phyloP scores from a whole-genome alignment of 169 alveolate genomes.

The Cryptosporidium ubiquitum region DNA sequence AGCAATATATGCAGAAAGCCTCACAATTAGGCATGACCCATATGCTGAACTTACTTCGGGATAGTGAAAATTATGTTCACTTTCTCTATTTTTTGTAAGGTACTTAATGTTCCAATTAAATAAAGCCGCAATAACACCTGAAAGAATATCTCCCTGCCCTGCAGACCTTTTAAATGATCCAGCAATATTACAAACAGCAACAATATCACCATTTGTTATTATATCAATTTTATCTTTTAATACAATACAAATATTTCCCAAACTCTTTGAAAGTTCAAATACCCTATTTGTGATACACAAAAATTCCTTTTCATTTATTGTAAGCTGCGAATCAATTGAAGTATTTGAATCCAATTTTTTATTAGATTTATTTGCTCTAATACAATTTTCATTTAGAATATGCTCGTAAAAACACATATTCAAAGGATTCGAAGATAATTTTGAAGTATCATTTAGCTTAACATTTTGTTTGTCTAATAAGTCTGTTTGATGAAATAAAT shows the following conservation, averaged over 20 bases:
- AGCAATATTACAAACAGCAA: constrained; percentile 79
- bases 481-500: constrained; percentile 7
- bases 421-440: constrained; percentile 23
- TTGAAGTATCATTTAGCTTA: neutral
- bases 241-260: constrained; percentile 72
- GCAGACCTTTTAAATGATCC: constrained; percentile 87
- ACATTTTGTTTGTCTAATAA: neutral
- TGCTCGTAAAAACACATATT: constrained; percentile 58
- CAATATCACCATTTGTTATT: constrained; percentile 85
- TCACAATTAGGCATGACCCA: constrained; percentile 74
- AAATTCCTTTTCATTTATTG: constrained; percentile 22
- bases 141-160: constrained; percentile 87
- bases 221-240: constrained; percentile 86
- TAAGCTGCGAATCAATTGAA: neutral
- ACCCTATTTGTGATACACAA: constrained; percentile 14
- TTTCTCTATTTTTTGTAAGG: neutral
- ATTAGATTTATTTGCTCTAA: constrained; percentile 32
- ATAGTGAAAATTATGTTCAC: neutral
- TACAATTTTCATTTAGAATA: constrained; percentile 40
- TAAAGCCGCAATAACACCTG: constrained; percentile 82
- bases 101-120: constrained; percentile 73
- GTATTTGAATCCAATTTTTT: constrained; percentile 69
- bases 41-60: constrained; percentile 74
- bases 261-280: constrained; percentile 12
- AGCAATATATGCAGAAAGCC: constrained; percentile 73